Conservation (phyloP, 2,329 filamentous ascomycete species). For the Coleophoma cylindrospora region DNA sequence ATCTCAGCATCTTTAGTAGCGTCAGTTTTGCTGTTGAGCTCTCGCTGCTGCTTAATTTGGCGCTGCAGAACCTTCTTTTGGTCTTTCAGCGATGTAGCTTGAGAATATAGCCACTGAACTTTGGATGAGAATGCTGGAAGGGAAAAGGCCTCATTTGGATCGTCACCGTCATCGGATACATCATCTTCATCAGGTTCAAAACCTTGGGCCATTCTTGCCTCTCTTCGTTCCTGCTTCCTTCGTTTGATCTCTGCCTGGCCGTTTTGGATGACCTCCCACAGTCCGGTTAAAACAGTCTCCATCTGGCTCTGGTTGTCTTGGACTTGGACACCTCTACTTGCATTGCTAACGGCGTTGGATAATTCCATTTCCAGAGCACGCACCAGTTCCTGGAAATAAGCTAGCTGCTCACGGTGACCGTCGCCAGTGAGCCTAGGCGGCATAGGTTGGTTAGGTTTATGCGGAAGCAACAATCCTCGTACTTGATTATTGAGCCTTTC, state of each 20-base stretch:
- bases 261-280: constrained; percentile 46
- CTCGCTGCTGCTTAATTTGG: constrained; percentile 92
- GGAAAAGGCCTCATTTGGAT: constrained; percentile 59
- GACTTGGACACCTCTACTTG: constrained; percentile 14
- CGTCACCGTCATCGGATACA: constrained; percentile 53
- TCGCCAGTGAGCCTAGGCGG: constrained; percentile 53
- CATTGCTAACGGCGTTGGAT: constrained; percentile 11
- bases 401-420: constrained; percentile 61
- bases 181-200: constrained; percentile 53
- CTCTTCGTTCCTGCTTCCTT: constrained; percentile 47
- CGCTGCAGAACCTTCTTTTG: constrained; percentile 86
- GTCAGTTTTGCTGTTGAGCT: constrained; percentile 85
- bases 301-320: constrained; percentile 47
- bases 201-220: constrained; percentile 50
- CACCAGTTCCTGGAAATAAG: constrained; percentile 60
- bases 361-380: constrained; percentile 36
- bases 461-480: constrained; percentile 48
- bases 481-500: constrained; percentile 60
- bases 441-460: constrained; percentile 43
- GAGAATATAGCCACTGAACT: constrained; percentile 72
- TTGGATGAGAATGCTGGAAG: constrained; percentile 72
- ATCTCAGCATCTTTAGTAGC: constrained; percentile 62
- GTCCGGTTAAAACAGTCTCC: constrained; percentile 42
- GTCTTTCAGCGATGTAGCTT: constrained; percentile 73
- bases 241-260: constrained; percentile 49